These are phyloP conservation scores for Backusella luteola DNA, from an alignment of 192 early-diverging fungal genomes.

Conservation along the genomic window DNA sequence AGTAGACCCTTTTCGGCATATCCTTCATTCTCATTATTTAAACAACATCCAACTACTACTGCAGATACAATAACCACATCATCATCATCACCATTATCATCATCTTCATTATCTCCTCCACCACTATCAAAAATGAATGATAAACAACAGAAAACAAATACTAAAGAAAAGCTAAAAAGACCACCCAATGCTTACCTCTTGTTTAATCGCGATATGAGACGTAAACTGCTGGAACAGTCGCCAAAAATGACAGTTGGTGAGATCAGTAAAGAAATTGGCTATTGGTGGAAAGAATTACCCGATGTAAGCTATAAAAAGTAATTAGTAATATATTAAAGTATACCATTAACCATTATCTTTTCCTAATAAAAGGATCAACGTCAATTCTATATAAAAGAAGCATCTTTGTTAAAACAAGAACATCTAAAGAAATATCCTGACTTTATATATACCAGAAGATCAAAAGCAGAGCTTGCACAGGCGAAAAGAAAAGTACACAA, in stretches of 20 bases:
- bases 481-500: constrained; percentile 15
- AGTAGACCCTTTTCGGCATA: constrained; percentile 14
- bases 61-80: not conserved
- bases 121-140: not conserved
- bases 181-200: constrained; percentile 60
- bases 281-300: constrained; percentile 48
- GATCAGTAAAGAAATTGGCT: constrained; percentile 54
- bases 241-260: constrained; percentile 55
- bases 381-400: constrained; percentile 45
- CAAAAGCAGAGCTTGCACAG: constrained; percentile 55
- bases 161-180: constrained; percentile 44
- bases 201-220: constrained; percentile 59
- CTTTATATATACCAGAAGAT: constrained; percentile 55
- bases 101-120: not conserved
- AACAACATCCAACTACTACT: not conserved
- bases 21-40: constrained; percentile 23
- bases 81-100: not conserved
- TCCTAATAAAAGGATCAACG: constrained; percentile 28
- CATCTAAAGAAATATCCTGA: constrained; percentile 49
- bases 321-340: too few relatives aligned
- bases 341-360: not conserved
- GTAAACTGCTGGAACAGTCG: constrained; percentile 49
- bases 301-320: constrained; percentile 21
- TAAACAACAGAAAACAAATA: not conserved
- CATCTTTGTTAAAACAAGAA: constrained; percentile 44